Conservation (phyloP, 106 monocot species). For the Dioscorea zingiberensis region DNA sequence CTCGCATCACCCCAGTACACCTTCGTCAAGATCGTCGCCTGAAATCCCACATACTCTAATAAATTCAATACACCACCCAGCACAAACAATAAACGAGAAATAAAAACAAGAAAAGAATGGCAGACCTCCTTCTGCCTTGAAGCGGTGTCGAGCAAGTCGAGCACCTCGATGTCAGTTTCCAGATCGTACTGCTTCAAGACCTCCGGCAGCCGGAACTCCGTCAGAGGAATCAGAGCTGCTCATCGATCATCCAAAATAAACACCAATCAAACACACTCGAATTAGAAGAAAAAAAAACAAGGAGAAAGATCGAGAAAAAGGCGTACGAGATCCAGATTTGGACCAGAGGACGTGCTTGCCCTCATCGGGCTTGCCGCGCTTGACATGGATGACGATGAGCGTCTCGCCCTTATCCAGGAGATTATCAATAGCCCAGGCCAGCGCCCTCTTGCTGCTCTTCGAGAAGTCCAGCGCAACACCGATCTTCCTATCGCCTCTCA, state of each 20-base stretch:
- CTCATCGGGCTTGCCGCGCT: slow-evolving; percentile 3
- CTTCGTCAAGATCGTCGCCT: slow-evolving; percentile 59
- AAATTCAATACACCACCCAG: not conserved
- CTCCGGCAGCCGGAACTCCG: slow-evolving; percentile 51
- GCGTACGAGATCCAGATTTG: slow-evolving; percentile 53
- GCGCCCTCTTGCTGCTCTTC: slow-evolving; percentile 59
- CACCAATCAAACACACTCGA: not conserved
- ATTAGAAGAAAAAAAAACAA: not conserved
- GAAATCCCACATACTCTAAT: not conserved
- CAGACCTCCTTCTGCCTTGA: slow-evolving; percentile 57
- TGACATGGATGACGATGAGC: slow-evolving; percentile 56
- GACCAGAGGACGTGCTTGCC: slow-evolving; percentile 37
- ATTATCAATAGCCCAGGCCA: slow-evolving; percentile 72
- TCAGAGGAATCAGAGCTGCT: slow-evolving; percentile 66
- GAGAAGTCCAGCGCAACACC: slow-evolving; percentile 82
- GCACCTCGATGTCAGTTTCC: slow-evolving; percentile 44
- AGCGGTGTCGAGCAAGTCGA: slow-evolving; percentile 51
- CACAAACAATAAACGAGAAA: not conserved
- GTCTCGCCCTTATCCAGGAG: slow-evolving; percentile 56
- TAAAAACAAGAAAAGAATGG: not conserved
- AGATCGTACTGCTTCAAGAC: slow-evolving; percentile 52
- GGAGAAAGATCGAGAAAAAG: not conserved
- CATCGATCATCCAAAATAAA: too few relatives aligned
- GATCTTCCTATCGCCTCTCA: slow-evolving; percentile 49
- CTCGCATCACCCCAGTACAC: slow-evolving; percentile 85